phyloP scores from a whole-genome alignment of 1,284 basidiomycete genomes.

The Leccinum pachyderme region DNA sequence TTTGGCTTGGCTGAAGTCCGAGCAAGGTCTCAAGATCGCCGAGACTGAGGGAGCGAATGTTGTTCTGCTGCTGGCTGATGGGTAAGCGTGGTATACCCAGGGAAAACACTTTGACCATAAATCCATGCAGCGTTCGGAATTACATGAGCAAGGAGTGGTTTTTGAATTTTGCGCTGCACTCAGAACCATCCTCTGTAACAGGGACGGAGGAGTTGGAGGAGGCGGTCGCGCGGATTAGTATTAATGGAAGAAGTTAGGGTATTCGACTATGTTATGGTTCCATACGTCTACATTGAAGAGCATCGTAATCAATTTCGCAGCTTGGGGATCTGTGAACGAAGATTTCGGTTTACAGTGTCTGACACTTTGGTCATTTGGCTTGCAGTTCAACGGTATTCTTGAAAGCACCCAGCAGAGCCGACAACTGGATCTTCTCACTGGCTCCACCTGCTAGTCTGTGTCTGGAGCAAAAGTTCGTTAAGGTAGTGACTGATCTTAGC shows the following conservation, averaged over 20 bases:
- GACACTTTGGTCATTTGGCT: conserved; percentile 33
- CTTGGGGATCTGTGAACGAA: neutral
- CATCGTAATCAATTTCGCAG: neutral
- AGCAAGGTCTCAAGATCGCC: conserved; percentile 67
- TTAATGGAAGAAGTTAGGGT: neutral
- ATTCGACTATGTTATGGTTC: neutral
- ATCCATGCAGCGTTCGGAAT: conserved; percentile 71
- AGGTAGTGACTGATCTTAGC: neutral
- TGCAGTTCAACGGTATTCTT: conserved; percentile 87
- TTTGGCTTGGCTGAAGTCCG: conserved; percentile 72
- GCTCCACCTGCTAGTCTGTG: conserved; percentile 92
- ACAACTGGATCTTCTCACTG: conserved; percentile 93
- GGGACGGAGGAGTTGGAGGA: conserved; percentile 5
- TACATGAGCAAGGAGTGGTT: conserved; percentile 96
- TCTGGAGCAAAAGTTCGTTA: conserved; percentile 41
- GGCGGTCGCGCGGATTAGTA: conserved; percentile 6
- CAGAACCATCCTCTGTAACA: conserved; percentile 52
- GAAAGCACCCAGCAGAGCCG: conserved; percentile 89
- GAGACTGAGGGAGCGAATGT: conserved; percentile 79
- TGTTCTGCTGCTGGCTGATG: conserved; percentile 87
- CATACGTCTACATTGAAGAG: neutral
- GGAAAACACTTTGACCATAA: neutral
- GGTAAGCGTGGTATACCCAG: conserved; percentile 48
- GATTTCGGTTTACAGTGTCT: neutral
- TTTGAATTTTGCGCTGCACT: conserved; percentile 59